phyloP scores from a whole-genome alignment of 1,139 yeast species.

The Lodderomyces margitis region DNA sequence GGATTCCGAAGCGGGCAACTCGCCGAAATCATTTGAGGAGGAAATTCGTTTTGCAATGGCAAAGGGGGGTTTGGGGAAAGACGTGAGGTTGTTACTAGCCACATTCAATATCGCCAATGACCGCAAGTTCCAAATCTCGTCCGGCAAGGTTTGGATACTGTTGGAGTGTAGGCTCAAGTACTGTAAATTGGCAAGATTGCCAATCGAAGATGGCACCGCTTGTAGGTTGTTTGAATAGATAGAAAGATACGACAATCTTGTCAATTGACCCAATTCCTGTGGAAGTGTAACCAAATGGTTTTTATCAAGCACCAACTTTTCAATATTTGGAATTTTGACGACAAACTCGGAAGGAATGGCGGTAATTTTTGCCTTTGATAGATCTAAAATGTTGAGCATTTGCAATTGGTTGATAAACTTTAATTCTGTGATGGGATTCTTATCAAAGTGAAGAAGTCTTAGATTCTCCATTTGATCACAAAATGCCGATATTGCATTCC shows the following conservation, averaged over 20 bases:
- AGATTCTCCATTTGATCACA: slow-evolving; percentile 59
- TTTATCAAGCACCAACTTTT: slow-evolving; percentile 72
- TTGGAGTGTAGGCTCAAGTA: slow-evolving; percentile 83
- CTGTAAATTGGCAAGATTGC: slow-evolving; percentile 58
- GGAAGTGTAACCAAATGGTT: slow-evolving; percentile 84
- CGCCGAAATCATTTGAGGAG: slow-evolving; percentile 19
- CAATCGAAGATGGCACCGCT: slow-evolving; percentile 66
- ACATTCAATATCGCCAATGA: slow-evolving; percentile 63
- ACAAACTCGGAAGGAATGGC: slow-evolving; percentile 67
- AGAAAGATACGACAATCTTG: slow-evolving; percentile 63
- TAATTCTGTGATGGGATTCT: slow-evolving; percentile 77
- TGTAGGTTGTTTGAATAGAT: slow-evolving; percentile 75
- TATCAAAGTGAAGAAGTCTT: slow-evolving; percentile 52
- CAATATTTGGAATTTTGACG: slow-evolving; percentile 61
- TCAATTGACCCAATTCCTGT: slow-evolving; percentile 58
- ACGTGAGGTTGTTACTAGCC: slow-evolving; percentile 72
- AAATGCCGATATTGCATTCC: slow-evolving; percentile 74
- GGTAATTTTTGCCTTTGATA: slow-evolving; percentile 80
- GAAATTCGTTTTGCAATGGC: slow-evolving; percentile 37
- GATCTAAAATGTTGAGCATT: slow-evolving; percentile 68
- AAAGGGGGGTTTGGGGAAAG: slow-evolving; percentile 60
- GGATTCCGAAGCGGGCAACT: slow-evolving; percentile 21
- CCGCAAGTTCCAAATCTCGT: slow-evolving; percentile 63
- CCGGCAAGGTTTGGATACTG: slow-evolving; percentile 70
- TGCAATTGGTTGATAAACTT: slow-evolving; percentile 56